Conservation (phyloP, 2,329 filamentous ascomycete species). For the Fusarium sp. region DNA sequence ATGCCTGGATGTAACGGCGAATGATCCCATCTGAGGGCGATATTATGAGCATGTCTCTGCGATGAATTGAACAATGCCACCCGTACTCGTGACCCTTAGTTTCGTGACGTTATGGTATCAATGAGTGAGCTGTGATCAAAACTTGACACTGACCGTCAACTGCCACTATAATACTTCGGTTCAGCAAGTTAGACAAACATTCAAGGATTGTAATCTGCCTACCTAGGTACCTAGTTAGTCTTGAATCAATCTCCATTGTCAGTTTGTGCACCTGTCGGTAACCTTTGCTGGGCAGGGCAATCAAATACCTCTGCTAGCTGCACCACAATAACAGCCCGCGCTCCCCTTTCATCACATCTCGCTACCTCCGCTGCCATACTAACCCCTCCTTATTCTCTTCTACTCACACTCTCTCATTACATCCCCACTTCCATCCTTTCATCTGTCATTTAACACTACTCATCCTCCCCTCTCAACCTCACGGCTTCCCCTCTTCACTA, state of each 20-base stretch:
- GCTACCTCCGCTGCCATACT: neutral
- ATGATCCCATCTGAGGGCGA: constrained; percentile 26
- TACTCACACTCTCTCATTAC: neutral
- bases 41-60: constrained; percentile 31
- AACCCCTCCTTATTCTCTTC: neutral
- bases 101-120: neutral
- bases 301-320: neutral
- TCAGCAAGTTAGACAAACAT: neutral
- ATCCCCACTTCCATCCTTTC: neutral
- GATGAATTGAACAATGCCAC: constrained; percentile 22
- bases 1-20: constrained; percentile 22
- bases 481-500: neutral
- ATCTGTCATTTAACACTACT: constrained; percentile 2
- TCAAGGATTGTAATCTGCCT: neutral
- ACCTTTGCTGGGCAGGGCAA: neutral
- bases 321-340: neutral
- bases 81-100: neutral
- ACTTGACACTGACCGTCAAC: neutral
- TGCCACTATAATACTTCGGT: neutral
- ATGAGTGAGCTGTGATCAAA: neutral
- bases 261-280: neutral
- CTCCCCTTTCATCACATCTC: neutral
- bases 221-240: neutral
- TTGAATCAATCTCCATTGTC: neutral
- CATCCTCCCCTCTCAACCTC: neutral